A percentile compares a stretch with the other conserved stretches of the same genome.
Evolutionary conservation across 139 green algal genomes (phyloP).

Genomic region (Astrephomene gubernaculifera): DNA sequence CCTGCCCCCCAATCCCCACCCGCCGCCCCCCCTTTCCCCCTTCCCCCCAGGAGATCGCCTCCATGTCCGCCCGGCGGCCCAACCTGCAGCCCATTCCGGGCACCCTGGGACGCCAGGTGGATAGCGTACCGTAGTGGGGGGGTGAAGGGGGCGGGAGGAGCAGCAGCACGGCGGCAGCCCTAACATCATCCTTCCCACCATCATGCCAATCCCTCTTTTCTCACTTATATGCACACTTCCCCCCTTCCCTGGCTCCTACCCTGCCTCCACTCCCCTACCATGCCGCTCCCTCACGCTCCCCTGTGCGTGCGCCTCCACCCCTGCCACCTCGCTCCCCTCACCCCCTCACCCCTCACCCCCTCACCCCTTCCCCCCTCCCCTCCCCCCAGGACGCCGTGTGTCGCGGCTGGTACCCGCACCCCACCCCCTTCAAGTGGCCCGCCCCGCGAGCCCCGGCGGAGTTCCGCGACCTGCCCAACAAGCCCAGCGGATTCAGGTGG

Average conservation of each 20-base stretch:
- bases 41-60: neutral
- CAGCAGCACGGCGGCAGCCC: neutral
- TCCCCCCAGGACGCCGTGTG: constrained; percentile 28
- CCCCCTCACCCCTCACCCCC: neutral
- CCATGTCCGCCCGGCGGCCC: neutral
- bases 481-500: constrained; percentile 38
- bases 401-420: constrained; percentile 67
- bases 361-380: neutral
- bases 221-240: too few relatives aligned
- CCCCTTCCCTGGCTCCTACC: too few relatives aligned
- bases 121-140: neutral
- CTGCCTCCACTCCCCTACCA: neutral
- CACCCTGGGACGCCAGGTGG: neutral
- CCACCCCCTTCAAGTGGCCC: constrained; percentile 70
- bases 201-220: too few relatives aligned
- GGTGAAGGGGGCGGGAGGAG: neutral
- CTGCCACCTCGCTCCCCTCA: neutral
- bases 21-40: neutral
- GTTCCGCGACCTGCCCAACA: constrained; percentile 25
- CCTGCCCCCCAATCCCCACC: neutral
- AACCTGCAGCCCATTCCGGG: neutral
- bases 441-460: constrained; percentile 35
- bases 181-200: too few relatives aligned
- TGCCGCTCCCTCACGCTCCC: neutral
- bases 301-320: neutral